Evolutionary conservation across 805 yeast genomes (phyloP).

Genomic region (Cyberlindnera suaveolens): DNA sequence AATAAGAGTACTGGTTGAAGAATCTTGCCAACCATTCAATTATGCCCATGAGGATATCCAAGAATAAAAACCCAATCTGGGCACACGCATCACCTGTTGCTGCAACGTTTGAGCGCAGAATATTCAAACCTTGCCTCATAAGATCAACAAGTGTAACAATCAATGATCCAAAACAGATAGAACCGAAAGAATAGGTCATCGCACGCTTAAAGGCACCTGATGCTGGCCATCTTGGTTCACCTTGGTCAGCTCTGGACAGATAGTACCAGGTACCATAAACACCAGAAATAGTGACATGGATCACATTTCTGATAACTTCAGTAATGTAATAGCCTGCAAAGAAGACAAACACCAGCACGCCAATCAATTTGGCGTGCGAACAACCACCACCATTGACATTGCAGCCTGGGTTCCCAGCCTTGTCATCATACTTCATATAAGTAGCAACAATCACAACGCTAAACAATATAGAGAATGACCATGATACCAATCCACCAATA

Average conservation of each 20-base stretch:
- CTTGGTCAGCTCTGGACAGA: constrained; percentile 65
- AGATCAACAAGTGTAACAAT: constrained; percentile 69
- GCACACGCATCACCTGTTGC: constrained; percentile 46
- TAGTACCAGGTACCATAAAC: constrained; percentile 92
- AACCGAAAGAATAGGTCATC: constrained; percentile 81
- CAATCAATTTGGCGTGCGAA: constrained; percentile 56
- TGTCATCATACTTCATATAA: constrained; percentile 70
- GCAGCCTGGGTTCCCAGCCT: constrained; percentile 47
- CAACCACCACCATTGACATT: constrained; percentile 43
- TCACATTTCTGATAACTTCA: constrained; percentile 74
- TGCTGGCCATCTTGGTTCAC: constrained; percentile 76
- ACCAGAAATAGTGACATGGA: constrained; percentile 78
- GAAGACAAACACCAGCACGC: constrained; percentile 63
- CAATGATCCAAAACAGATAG: constrained; percentile 80
- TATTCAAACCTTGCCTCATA: constrained; percentile 45
- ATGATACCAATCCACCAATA: constrained; percentile 52
- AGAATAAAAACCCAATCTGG: constrained; percentile 43
- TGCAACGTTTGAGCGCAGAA: constrained; percentile 46
- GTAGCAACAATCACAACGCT: constrained; percentile 65
- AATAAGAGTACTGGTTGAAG: constrained; percentile 87
- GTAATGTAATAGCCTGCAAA: constrained; percentile 81
- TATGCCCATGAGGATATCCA: constrained; percentile 56
- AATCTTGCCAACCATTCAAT: constrained; percentile 77
- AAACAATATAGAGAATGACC: constrained; percentile 61
- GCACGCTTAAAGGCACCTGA: constrained; percentile 76